Evolutionary conservation across 2,329 filamentous ascomycete species (phyloP).

Genomic region (Beauveria brongniartii): DNA sequence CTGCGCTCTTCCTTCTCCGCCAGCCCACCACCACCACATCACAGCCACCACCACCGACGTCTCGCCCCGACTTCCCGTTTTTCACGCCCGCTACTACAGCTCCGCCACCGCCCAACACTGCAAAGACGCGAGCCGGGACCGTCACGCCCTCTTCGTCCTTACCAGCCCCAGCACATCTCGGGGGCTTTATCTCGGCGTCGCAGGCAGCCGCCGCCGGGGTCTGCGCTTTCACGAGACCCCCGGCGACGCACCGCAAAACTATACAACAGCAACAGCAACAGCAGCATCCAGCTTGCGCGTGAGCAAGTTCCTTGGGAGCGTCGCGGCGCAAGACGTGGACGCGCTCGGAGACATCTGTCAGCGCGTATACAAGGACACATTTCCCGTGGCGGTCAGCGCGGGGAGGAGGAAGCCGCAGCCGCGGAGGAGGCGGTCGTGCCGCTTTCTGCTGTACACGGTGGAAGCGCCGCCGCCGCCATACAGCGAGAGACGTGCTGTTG

Average conservation of each 20-base stretch:
- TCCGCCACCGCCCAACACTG: neutral
- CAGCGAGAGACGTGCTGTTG: neutral
- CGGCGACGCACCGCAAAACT: neutral
- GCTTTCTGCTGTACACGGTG: neutral
- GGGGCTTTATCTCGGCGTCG: constrained; percentile 1
- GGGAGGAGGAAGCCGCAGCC: neutral
- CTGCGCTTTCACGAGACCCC: neutral
- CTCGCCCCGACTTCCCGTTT: neutral
- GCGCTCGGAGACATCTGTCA: constrained; percentile 14
- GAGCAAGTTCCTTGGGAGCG: constrained; percentile 16
- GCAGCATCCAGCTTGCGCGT: constrained; percentile 8
- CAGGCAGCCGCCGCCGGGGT: constrained; percentile 2
- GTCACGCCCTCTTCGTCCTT: neutral
- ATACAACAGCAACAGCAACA: no score
- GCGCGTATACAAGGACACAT: neutral
- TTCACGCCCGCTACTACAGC: constrained; percentile 1
- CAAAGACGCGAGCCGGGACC: neutral
- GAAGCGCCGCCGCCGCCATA: neutral
- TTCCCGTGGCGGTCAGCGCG: neutral
- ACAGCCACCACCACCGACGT: neutral
- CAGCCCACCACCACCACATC: neutral
- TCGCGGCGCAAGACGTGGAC: constrained; percentile 15
- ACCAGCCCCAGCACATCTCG: neutral
- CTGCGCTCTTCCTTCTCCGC: neutral
- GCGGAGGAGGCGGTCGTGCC: neutral